Evolutionary conservation across 148 eudicot genomes (phyloP).

Genomic region (Euryodendron excelsum): DNA sequence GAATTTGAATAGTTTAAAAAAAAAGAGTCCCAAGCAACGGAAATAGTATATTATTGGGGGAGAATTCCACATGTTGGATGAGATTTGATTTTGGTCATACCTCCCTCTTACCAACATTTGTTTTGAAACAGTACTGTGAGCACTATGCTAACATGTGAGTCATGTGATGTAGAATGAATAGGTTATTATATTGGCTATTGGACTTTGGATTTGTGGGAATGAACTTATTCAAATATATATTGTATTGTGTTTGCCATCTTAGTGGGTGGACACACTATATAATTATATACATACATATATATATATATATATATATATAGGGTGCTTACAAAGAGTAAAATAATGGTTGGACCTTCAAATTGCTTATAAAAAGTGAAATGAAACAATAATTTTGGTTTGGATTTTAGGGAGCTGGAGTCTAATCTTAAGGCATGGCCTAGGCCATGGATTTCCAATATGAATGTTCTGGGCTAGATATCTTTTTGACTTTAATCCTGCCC

Average conservation of each 20-base stretch:
- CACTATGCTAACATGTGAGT: not conserved
- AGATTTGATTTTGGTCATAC: too few relatives aligned
- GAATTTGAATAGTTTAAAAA: not conserved
- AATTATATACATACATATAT: too few relatives aligned
- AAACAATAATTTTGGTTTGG: too few relatives aligned
- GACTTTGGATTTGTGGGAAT: not conserved
- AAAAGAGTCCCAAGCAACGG: conserved; percentile 11
- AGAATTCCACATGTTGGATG: too few relatives aligned
- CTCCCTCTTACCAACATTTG: conserved; percentile 23
- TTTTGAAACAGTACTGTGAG: too few relatives aligned
- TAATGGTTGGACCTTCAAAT: not conserved
- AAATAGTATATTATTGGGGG: not conserved
- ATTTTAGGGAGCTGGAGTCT: too few relatives aligned
- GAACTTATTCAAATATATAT: not conserved
- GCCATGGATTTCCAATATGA: too few relatives aligned
- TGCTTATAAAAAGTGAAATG: not conserved
- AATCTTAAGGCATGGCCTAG: too few relatives aligned
- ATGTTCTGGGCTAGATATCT: too few relatives aligned
- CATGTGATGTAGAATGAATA: not conserved
- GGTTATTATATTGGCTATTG: not conserved
- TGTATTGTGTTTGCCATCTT: conserved; percentile 2
- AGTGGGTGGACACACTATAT: not conserved
- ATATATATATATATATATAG: too few relatives aligned
- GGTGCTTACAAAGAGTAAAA: not conserved
- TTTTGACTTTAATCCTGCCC: too few relatives aligned